Base-by-base conservation (phyloP, 106 monocot genomes). In the Vanilla planifolia region DNA sequence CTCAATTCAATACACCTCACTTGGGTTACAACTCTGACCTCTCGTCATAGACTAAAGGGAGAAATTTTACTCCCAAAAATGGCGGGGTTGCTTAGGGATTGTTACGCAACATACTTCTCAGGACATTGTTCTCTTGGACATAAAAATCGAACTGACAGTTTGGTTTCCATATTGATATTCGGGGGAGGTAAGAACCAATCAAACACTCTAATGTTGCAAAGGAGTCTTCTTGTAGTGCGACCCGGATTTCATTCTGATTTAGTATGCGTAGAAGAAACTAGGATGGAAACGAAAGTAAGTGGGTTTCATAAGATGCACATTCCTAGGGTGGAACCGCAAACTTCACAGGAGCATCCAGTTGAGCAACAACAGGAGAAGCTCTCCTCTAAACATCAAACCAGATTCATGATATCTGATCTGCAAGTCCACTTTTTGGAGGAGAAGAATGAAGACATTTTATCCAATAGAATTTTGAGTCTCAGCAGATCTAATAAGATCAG, bases 351-450 rank as follows among this genome's bases (percentile, higher is more conserved):
- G 32, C 24, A 26, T 16, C 15, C 11, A 43, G 14, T 1, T 19
- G 65, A 51, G 32, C 20, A 16, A 1, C 43, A 8, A 22, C 13
- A 4, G 3, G 30, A 15, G 5, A 20, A 30, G 5, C 51, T 28
- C n/a, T 30, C 44, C 20, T 16, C 57, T 8, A 50, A 28, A 6
- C 56, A 42, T 14, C 41, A 73, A 16, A 66, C 26, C 4, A 13
- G 19, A 48, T 32, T 52, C 6, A 20, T 23, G 21, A 19, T 67
- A 27, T 70, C 57, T 0, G 62, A 62, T 27, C 35, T 59, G 16
- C 77, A 75, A 44, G 25, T 81, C 56, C 87, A 85, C 21, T 92
- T 74, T 62, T 66, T 91, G 48, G 96, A 98, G 63, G 96, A 98
- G 61, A 79, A 69, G 51, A 85, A 98, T 70, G 91, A 82, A 66